Base-by-base conservation (phyloP, 2,329 filamentous ascomycete genomes). In the Aspergillus brasiliensis region DNA sequence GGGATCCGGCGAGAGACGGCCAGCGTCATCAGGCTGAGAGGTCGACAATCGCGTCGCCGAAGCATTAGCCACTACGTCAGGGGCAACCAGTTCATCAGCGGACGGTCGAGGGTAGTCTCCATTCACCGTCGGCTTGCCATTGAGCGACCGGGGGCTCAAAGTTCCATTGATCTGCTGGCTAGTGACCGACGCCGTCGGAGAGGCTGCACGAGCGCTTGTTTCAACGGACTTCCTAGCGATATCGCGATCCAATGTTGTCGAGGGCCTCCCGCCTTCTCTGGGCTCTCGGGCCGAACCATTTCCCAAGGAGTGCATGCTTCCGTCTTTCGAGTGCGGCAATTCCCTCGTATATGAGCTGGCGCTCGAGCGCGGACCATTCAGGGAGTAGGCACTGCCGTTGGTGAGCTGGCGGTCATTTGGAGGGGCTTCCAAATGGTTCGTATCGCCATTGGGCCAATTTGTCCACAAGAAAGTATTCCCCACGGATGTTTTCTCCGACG, bases 331-430 rank as follows among this genome's bases (percentile, higher is more conserved):
- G 59, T 72, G 72, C 34, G 71, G 73, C 65, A 69, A 73, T 19
- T 79, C 78, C 71, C 75, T 69, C 46, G 75, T 75, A 62, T 79
- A 77, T 52, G 78, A 79, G 57, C 75, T 75, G 61, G 74, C 71
- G 60, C 74, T 78, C 59, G 81, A 78, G 67, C 80, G 81, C 65
- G 83, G 85, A 71, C 88, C 87, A 66, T 83, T 82, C 70, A 86
- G 70, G 38, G 85, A 82, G 74, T 81, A 84, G 77, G 88, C 84
- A 76, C 83, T 88, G 70, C 85, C 83, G 74, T 79, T 77, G 52
- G 75, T 73, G 64, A 75, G 61, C 51, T 72, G 70, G 58, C 74
- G 77, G 62, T 80, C 77, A 63, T 74, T 73, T 57, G 75, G 70
- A 40, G 69, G 69, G 15, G 73, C 59, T 55, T 80, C 77, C 54